Evolutionary conservation across 2,329 filamentous ascomycete genomes (phyloP), one percentile per base, ranked within the genome.

Genomic region (Byssochlamys sp.): DNA sequence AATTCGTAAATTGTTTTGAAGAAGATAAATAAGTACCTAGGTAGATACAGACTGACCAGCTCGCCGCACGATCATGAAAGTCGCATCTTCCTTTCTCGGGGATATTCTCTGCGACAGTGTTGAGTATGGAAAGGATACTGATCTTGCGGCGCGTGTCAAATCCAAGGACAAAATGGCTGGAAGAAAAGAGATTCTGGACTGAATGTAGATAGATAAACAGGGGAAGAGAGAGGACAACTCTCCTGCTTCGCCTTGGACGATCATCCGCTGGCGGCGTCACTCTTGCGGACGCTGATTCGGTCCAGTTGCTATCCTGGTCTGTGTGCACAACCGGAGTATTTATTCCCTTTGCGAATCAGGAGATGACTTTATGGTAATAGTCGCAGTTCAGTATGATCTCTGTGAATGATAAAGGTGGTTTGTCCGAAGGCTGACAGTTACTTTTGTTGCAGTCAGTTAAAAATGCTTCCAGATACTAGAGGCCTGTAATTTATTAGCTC

Each of bases 301-400:
- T n/a, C 35, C 14, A 45, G 35, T 24, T 62, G 58, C 61, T 55
- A 58, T 52, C 55, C 28, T 50, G 59, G 62, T 58, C 50, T 57
- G 33, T 63, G 53, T 62, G 62, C 59, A 19, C 54, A 56, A 55
- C 61, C 60, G 53, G 55, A 65, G 45, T 5, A 2, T n/a, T 3
- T 49, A 19, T 19, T 19, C 1, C 19, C 19, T 19, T 19, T 19
- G 19, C 19, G 19, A 19, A 19, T 19, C 19, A 19, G 19, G 19
- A 19, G 19, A 19, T 19, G 19, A 19, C 19, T 19, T 19, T 19
- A 19, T 19, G 19, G 19, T 19, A 19, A 19, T 19, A 19, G 19
- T 19, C 19, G 19, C 19, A 19, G 19, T 19, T 19, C 19, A 19
- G 19, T 19, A 19, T 19, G 19, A 19, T 19, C 19, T 19, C 19